Percentiles rank a stretch among this genome's conserved stretches.
These are phyloP conservation scores for Trichoderma asperellum DNA, from an alignment of 2,329 filamentous ascomycete genomes.

Conservation along the genomic window DNA sequence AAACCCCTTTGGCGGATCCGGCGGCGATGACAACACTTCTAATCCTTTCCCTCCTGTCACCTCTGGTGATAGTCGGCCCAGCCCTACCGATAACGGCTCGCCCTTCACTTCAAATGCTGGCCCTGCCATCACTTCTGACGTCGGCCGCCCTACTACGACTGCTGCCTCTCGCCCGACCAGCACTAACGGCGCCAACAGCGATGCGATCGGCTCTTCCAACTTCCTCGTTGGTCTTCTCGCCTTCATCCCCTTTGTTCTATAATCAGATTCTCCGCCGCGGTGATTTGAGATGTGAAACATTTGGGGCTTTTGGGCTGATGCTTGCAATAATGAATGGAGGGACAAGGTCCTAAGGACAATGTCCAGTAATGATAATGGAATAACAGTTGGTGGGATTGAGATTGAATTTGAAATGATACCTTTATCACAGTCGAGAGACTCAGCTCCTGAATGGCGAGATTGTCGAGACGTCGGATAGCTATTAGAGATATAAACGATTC, in stretches of 20 bases:
- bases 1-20: slow-evolving; percentile 21
- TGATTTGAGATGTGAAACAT: background rate
- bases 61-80: background rate
- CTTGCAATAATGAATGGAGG: background rate
- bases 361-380: background rate
- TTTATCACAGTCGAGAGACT: background rate
- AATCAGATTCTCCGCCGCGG: background rate
- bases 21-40: background rate
- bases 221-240: slow-evolving; percentile 35
- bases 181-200: slow-evolving; percentile 4
- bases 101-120: background rate
- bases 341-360: background rate
- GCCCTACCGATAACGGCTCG: background rate
- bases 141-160: background rate
- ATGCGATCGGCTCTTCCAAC: slow-evolving; percentile 30
- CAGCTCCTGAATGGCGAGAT: background rate
- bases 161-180: background rate
- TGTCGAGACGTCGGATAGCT: background rate
- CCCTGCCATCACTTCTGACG: background rate
- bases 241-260: slow-evolving; percentile 37
- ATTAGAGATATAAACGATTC: background rate
- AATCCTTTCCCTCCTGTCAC: background rate
- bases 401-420: slow-evolving; percentile 19
- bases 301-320: too few relatives aligned
- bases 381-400: background rate